A percentile compares a stretch with the other conserved stretches of the same genome.
phyloP scores from a whole-genome alignment of 2,329 filamentous ascomycete species.

The Zasmidium citrigriseum region DNA sequence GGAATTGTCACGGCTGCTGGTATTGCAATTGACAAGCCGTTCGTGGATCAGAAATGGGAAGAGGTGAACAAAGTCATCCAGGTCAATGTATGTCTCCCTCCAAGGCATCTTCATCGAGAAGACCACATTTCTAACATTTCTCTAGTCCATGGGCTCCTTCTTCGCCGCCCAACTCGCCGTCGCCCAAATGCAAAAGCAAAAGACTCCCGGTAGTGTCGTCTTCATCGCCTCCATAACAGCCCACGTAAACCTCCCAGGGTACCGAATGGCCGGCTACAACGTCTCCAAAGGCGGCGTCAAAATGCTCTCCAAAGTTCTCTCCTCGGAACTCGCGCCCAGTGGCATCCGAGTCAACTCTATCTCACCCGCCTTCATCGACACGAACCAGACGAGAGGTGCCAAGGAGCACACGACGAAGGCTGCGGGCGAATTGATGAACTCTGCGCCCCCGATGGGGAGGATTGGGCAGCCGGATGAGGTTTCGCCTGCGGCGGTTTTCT shows the following conservation, averaged over 20 bases:
- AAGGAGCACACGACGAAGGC: slow-evolving; percentile 24
- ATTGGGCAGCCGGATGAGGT: slow-evolving; percentile 29
- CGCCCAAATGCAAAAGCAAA: slow-evolving; percentile 35
- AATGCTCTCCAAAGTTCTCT: slow-evolving; percentile 31
- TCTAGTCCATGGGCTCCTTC: slow-evolving; percentile 36
- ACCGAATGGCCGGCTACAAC: slow-evolving; percentile 36
- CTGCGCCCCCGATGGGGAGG: slow-evolving; percentile 23
- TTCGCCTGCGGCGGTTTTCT: slow-evolving; percentile 40
- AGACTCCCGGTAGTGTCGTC: slow-evolving; percentile 38
- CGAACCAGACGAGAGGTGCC: slow-evolving; percentile 25
- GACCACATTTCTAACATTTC: slow-evolving; percentile 1
- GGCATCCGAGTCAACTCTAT: slow-evolving; percentile 31
- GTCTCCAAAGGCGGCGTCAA: slow-evolving; percentile 33
- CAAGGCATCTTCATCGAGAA: not conserved
- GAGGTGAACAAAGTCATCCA: slow-evolving; percentile 37
- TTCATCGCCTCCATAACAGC: slow-evolving; percentile 39
- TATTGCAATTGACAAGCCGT: slow-evolving; percentile 33
- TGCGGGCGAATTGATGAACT: slow-evolving; percentile 25
- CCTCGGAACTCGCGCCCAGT: slow-evolving; percentile 37
- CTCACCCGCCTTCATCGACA: slow-evolving; percentile 30
- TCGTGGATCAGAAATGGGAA: slow-evolving; percentile 32
- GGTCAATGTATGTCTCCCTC: slow-evolving; percentile 33
- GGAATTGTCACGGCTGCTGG: slow-evolving; percentile 34
- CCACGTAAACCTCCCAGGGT: slow-evolving; percentile 34
- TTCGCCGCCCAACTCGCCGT: slow-evolving; percentile 37